phyloP scores from a whole-genome alignment of 352 stramenopile species.

The Pythium vanterpoolii region DNA sequence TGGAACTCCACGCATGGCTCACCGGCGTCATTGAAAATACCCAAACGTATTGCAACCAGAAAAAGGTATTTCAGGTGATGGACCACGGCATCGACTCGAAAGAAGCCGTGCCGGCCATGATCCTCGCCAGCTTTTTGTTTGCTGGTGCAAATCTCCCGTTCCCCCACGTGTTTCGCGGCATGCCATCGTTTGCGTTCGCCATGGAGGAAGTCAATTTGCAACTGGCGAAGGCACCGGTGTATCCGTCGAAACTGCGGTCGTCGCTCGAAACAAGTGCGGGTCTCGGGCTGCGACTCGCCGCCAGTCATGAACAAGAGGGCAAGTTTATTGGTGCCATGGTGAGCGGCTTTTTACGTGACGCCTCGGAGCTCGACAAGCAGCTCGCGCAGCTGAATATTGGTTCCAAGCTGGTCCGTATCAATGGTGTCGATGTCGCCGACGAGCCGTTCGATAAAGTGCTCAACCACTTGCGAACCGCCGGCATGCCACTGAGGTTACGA shows the following conservation, averaged over 20 bases:
- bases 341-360: conserved; percentile 59
- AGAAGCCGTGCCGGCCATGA: conserved; percentile 45
- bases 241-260: conserved; percentile 66
- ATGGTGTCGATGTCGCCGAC: conserved; percentile 57
- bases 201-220: conserved; percentile 70
- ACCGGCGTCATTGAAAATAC: conserved; percentile 64
- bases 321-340: conserved; percentile 67
- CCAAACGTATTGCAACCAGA: conserved; percentile 46
- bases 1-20: conserved; percentile 72
- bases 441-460: conserved; percentile 66
- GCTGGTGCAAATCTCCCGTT: conserved; percentile 73
- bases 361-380: conserved; percentile 50
- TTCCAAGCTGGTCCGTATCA: conserved; percentile 65
- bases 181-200: conserved; percentile 72
- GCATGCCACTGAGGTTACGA: conserved; percentile 53
- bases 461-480: conserved; percentile 40
- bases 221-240: conserved; percentile 44
- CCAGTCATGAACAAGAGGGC: conserved; percentile 57
- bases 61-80: conserved; percentile 24
- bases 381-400: conserved; percentile 59
- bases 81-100: conserved; percentile 28
- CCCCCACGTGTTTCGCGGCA: conserved; percentile 55
- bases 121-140: conserved; percentile 68
- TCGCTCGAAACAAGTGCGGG: conserved; percentile 50
- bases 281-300: conserved; percentile 53